phyloP scores from a whole-genome alignment of 305 asterid genomes.

The Fraxinus angustifolia region DNA sequence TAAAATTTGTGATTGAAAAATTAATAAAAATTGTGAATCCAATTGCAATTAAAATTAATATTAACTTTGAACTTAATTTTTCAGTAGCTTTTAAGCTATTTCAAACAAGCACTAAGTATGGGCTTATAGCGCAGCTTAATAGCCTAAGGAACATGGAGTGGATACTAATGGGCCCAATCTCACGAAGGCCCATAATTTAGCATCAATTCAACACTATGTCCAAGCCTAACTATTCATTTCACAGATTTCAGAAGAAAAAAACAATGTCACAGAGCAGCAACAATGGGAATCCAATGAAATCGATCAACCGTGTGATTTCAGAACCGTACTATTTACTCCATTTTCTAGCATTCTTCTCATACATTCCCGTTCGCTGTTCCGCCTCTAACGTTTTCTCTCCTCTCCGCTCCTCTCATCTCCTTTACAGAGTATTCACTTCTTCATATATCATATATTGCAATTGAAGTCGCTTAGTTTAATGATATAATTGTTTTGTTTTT shows the following conservation, averaged over 20 bases:
- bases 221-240: neutral
- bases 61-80: neutral
- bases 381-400: slow-evolving; percentile 51
- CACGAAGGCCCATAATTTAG: neutral
- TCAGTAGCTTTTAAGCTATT: neutral
- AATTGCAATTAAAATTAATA: neutral
- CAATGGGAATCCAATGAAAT: slow-evolving; percentile 33
- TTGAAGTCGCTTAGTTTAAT: neutral
- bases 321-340: slow-evolving; percentile 76
- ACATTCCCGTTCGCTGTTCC: slow-evolving; percentile 69
- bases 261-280: slow-evolving; percentile 29
- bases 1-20: neutral
- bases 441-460: neutral
- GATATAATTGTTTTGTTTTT: neutral
- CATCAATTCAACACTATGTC: neutral
- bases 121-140: neutral
- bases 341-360: slow-evolving; percentile 59
- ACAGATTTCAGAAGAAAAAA: neutral
- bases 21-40: neutral
- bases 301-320: slow-evolving; percentile 51
- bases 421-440: slow-evolving; percentile 47
- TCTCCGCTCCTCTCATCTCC: slow-evolving; percentile 58
- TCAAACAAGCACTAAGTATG: neutral
- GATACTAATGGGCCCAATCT: neutral
- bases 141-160: neutral